Percentiles rank a stretch among this genome's conserved stretches.
phyloP scores from a whole-genome alignment of 345 rosid genomes.

The Eucalyptus tenuipes region DNA sequence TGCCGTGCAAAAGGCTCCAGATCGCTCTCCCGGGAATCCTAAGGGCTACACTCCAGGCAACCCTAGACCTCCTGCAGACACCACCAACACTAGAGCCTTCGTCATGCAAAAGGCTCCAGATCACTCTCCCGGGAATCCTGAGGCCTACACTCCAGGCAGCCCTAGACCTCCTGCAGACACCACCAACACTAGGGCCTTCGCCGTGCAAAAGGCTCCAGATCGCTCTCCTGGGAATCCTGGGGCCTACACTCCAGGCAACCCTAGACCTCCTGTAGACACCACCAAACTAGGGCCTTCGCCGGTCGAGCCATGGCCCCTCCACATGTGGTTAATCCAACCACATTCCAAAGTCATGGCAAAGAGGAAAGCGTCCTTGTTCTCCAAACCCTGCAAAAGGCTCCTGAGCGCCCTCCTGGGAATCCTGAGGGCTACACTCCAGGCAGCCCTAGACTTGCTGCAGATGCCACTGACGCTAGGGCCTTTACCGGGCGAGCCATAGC shows the following conservation, averaged over 20 bases:
- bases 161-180: no score
- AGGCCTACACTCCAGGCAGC: not conserved
- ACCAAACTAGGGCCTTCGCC: not conserved
- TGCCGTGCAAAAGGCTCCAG: not conserved
- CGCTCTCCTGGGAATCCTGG: not conserved
- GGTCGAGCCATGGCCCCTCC: not conserved
- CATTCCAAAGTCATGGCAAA: not conserved
- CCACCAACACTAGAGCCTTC: not conserved
- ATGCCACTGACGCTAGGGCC: not conserved
- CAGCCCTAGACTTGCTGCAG: not conserved
- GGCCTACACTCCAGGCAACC: not conserved
- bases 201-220: not conserved
- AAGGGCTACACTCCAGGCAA: fast-evolving
- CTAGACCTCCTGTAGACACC: not conserved
- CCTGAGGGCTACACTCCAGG: not conserved
- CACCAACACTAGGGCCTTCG: no score
- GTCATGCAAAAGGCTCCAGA: not conserved
- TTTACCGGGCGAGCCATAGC: not conserved
- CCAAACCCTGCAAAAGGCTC: not conserved
- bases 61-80: fast-evolving
- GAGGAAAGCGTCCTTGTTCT: not conserved
- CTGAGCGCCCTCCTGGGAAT: not conserved
- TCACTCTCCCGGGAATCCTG: not conserved
- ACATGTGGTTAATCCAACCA: no score
- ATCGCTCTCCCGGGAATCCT: not conserved